Conservation (phyloP, 306 rosid genomes). For the cucumber (Cucumis sativus) region DNA sequence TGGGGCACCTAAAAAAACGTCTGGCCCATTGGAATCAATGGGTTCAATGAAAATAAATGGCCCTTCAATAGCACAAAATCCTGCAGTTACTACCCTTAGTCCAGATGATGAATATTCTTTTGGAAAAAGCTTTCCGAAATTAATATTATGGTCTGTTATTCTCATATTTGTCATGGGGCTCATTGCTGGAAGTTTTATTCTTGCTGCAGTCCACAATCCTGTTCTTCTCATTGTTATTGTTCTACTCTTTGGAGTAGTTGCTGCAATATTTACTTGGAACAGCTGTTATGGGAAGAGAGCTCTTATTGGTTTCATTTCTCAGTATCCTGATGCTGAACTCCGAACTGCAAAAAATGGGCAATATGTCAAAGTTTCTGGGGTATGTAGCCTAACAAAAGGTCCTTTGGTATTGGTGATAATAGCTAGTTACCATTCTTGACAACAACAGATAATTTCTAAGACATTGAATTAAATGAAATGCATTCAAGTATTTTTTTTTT, state of each 20-base stretch:
- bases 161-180: conserved; percentile 93
- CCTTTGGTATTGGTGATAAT: background rate
- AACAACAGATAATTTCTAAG: background rate
- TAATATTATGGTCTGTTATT: conserved; percentile 88
- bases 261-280: conserved; percentile 86
- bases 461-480: background rate
- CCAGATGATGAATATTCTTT: conserved; percentile 81
- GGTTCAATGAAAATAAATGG: conserved; percentile 66
- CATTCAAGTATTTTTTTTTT: background rate
- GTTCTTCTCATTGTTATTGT: conserved; percentile 82
- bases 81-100: conserved; percentile 72
- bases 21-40: conserved; percentile 74
- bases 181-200: conserved; percentile 96
- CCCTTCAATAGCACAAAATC: conserved; percentile 41
- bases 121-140: conserved; percentile 80
- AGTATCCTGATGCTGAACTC: conserved; percentile 91
- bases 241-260: conserved; percentile 59
- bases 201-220: conserved; percentile 92
- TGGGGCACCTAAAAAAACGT: conserved; percentile 90
- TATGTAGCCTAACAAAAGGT: conserved; percentile 22
- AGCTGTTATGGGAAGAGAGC: conserved; percentile 83
- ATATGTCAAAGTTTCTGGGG: conserved; percentile 99
- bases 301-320: conserved; percentile 59
- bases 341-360: conserved; percentile 97
- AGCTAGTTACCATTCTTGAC: background rate